phyloP scores from a whole-genome alignment of 768 basidiomycete species.

The Filobasidium floriforme region DNA sequence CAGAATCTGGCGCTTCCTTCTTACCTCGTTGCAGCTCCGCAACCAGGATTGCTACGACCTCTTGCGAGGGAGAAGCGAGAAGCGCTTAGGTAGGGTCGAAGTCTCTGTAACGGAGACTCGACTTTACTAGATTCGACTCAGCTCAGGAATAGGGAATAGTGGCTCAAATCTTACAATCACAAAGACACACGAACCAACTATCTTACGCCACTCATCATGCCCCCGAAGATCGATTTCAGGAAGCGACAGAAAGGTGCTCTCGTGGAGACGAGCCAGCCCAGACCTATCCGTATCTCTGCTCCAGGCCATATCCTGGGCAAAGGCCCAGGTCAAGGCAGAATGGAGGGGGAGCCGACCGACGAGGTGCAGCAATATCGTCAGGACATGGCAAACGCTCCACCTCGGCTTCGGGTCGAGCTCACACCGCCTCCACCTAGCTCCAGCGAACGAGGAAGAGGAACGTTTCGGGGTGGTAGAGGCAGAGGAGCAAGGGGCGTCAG shows the following conservation, averaged over 20 bases:
- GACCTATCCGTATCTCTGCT: not conserved
- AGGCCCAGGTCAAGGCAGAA: not conserved
- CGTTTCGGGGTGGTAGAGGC: not conserved
- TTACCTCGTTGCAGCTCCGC: too few relatives aligned
- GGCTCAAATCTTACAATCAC: too few relatives aligned
- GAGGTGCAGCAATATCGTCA: not conserved
- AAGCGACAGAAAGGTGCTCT: not conserved
- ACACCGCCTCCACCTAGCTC: not conserved
- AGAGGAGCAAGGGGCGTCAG: not conserved
- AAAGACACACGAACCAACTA: too few relatives aligned
- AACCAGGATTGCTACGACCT: not conserved
- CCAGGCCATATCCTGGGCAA: not conserved
- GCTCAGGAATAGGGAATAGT: not conserved
- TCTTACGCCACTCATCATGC: not conserved
- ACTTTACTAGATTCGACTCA: not conserved
- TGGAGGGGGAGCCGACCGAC: not conserved
- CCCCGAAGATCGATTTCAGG: not conserved
- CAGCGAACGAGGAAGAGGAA: not conserved
- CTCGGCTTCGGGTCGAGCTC: not conserved
- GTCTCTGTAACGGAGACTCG: conserved; percentile 4
- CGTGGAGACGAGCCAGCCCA: not conserved
- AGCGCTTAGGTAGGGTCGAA: not conserved
- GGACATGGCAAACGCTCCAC: not conserved
- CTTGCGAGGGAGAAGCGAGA: not conserved
- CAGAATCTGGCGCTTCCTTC: too few relatives aligned